Evolutionary conservation across 2,329 filamentous ascomycete genomes (phyloP).

Genomic region (Arachnomyces sp.): DNA sequence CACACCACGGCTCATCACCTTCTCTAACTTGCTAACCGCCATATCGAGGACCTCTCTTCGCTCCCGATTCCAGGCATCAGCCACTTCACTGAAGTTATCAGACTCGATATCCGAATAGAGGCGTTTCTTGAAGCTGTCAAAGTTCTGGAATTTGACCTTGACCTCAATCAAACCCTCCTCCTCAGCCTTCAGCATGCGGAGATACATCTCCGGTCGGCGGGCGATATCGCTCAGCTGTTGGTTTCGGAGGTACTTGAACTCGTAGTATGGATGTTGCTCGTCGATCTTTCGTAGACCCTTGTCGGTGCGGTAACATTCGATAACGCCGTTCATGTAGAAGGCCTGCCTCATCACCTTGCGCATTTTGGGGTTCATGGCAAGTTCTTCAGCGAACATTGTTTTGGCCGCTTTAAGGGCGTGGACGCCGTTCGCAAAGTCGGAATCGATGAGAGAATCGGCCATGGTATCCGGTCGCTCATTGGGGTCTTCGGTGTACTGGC

Average conservation of each 20-base stretch:
- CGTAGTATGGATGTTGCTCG: conserved; percentile 91
- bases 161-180: conserved; percentile 88
- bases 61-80: conserved; percentile 88
- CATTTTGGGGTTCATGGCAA: conserved; percentile 80
- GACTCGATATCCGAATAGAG: conserved; percentile 81
- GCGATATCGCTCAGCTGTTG: conserved; percentile 77
- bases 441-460: conserved; percentile 66
- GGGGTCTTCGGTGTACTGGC: conserved; percentile 78
- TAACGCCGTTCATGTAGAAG: conserved; percentile 73
- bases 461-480: conserved; percentile 72
- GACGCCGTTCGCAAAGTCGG: conserved; percentile 66
- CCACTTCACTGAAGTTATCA: conserved; percentile 89
- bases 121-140: conserved; percentile 65
- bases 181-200: conserved; percentile 97
- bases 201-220: conserved; percentile 74
- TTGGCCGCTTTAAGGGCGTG: conserved; percentile 72
- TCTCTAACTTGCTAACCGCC: conserved; percentile 73
- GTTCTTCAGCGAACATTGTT: conserved; percentile 82
- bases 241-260: conserved; percentile 91
- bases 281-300: conserved; percentile 91
- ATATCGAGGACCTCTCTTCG: conserved; percentile 75
- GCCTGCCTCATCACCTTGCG: conserved; percentile 74
- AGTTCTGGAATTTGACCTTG: conserved; percentile 65
- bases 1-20: conserved; percentile 77
- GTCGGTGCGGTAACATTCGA: conserved; percentile 85